Conservation (phyloP, 805 yeast genomes). For the Saccharomycopsis fibuligera region DNA sequence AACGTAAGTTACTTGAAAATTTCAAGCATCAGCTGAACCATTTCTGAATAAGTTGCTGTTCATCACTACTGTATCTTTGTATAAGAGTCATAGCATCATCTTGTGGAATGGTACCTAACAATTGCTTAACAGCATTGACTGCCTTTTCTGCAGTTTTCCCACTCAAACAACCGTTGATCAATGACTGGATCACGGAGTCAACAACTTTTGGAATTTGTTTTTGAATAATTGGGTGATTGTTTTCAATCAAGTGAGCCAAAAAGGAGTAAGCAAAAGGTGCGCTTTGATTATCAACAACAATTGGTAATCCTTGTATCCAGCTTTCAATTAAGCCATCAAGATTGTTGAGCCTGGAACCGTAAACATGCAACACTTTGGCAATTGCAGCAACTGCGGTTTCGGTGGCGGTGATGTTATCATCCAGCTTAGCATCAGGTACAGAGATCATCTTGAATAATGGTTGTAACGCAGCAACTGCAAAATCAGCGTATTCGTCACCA, state of each 20-base stretch:
- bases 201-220: slow-evolving; percentile 56
- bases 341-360: slow-evolving; percentile 49
- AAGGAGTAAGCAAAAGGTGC: slow-evolving; percentile 80
- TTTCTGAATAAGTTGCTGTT: slow-evolving; percentile 52
- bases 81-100: slow-evolving; percentile 60
- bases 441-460: slow-evolving; percentile 66
- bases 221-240: slow-evolving; percentile 52
- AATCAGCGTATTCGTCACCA: slow-evolving; percentile 53
- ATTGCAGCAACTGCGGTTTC: slow-evolving; percentile 80
- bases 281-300: slow-evolving; percentile 78
- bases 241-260: slow-evolving; percentile 62
- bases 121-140: slow-evolving; percentile 54
- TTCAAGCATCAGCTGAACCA: slow-evolving; percentile 40
- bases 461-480: slow-evolving; percentile 64
- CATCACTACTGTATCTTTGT: slow-evolving; percentile 54
- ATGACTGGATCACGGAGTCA: slow-evolving; percentile 67
- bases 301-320: slow-evolving; percentile 82
- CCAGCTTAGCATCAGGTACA: slow-evolving; percentile 78
- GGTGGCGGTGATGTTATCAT: slow-evolving; percentile 78
- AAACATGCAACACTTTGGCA: slow-evolving; percentile 71
- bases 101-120: slow-evolving; percentile 61
- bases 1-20: not conserved
- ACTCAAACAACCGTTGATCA: slow-evolving; percentile 55
- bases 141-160: slow-evolving; percentile 69
- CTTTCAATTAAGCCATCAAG: slow-evolving; percentile 55